phyloP scores from a whole-genome alignment of 345 rosid species.

The Aegle marmelos region DNA sequence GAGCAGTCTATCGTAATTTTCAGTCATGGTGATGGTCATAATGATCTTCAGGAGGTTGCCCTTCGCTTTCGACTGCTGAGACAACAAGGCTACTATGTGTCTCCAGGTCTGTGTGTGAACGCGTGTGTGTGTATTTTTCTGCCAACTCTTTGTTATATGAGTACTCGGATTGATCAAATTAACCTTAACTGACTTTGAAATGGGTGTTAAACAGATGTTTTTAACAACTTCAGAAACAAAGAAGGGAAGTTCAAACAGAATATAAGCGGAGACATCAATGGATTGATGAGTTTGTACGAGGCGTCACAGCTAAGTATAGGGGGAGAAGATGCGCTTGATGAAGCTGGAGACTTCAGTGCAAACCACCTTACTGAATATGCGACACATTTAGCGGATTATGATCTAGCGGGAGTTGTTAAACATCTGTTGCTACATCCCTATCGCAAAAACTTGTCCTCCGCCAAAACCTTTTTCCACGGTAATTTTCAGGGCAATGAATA shows the following conservation, averaged over 20 bases:
- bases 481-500: conserved; percentile 6
- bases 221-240: conserved; percentile 26
- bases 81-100: conserved; percentile 21
- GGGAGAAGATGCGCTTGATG: conserved; percentile 51
- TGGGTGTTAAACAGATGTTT: conserved; percentile 25
- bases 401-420: background rate
- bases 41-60: conserved; percentile 19
- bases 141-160: no score
- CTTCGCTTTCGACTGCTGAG: conserved; percentile 25
- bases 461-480: conserved; percentile 26
- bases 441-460: conserved; percentile 31
- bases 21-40: background rate
- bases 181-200: background rate
- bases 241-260: conserved; percentile 22
- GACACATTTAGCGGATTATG: conserved; percentile 22
- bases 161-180: no score
- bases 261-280: conserved; percentile 24
- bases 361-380: conserved; percentile 19
- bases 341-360: conserved; percentile 23
- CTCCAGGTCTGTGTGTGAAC: conserved; percentile 22
- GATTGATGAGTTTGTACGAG: conserved; percentile 42
- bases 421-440: conserved; percentile 31
- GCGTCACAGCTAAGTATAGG: conserved; percentile 47
- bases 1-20: background rate
- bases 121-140: no score